Evolutionary conservation across 2,329 filamentous ascomycete species (phyloP), one percentile per base, ranked within the genome.

Genomic region (Macrophomina tecta): DNA sequence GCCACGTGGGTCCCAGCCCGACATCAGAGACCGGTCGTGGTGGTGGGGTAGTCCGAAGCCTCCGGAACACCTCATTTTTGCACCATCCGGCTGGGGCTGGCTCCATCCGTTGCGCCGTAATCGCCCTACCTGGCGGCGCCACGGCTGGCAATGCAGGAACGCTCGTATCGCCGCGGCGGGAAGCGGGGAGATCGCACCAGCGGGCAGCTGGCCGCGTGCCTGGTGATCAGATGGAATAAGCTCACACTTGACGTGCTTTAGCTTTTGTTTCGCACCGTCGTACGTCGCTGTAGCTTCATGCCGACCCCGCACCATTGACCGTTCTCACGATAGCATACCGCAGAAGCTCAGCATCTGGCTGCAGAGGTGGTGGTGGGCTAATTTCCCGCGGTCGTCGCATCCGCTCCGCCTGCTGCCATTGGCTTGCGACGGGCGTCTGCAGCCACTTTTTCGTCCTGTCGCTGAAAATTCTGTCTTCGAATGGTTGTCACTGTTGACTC

Each of bases 1-100:
- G 58, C 58, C 58, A 62, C 58, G 58, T 62, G 58, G 58, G 58
- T 62, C 58, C 58, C 42, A 62, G 23, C 46, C n/a, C 46, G n/a
- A 12, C 46, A n/a, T 45, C 9, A 45, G 56, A 46, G 28, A 23
- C 42, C 28, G 12, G 18, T 12, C 9, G n/a, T 5, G 9, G 14
- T n/a, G 55, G 55, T 60, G 55, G 55, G 55, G 55, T 46, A 60
- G 55, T 45, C 55, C 36, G 55, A 40, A n/a, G 7, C 23, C 16
- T 14, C 32, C 14, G 52, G 16, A 55, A 38, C 3, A 18, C 52
- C 8, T 7, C 18, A 58, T 48, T 12, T 48, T 55, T 55, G 16
- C 52, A 36, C 14, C 32, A 55, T 18, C 32, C 32, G 5, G 52
- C 52, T 18, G 32, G 5, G 23, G 42, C 45, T 62, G 58, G 58